Evolutionary conservation across 2,329 filamentous ascomycete genomes (phyloP).

Genomic region (Chalaropsis thielavioides): DNA sequence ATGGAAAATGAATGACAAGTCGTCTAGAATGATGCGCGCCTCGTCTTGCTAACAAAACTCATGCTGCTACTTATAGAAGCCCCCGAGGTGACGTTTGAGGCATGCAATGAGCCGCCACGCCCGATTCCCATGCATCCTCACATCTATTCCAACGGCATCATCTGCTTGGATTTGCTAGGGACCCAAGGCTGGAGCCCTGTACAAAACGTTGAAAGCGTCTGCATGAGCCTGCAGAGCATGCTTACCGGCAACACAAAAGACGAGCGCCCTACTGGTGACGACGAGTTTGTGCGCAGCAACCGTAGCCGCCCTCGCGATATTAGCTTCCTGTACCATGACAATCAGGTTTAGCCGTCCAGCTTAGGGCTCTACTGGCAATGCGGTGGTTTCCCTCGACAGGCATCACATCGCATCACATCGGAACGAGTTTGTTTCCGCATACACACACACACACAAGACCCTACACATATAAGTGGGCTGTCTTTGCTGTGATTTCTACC

Average conservation of each 20-base stretch:
- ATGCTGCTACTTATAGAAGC: slow-evolving; percentile 46
- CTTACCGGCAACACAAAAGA: slow-evolving; percentile 86
- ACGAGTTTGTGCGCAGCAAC: slow-evolving; percentile 74
- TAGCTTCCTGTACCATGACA: slow-evolving; percentile 87
- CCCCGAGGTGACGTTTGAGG: slow-evolving; percentile 81
- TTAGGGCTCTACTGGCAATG: background rate
- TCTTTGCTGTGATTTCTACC: background rate
- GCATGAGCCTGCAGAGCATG: slow-evolving; percentile 97
- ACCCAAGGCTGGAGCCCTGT: slow-evolving; percentile 87
- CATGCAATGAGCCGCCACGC: slow-evolving; percentile 37
- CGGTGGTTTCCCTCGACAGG: background rate
- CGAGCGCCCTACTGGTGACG: slow-evolving; percentile 79
- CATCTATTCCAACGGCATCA: slow-evolving; percentile 97
- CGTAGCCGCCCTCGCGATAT: slow-evolving; percentile 72
- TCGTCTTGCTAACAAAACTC: background rate
- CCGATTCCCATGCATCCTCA: slow-evolving; percentile 90
- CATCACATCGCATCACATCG: too few relatives aligned
- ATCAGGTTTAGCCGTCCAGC: slow-evolving; percentile 43
- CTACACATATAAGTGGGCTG: background rate
- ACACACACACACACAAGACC: background rate
- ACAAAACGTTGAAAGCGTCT: slow-evolving; percentile 91
- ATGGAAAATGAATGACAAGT: background rate
- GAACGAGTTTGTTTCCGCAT: too few relatives aligned
- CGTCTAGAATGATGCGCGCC: background rate
- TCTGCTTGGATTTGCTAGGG: slow-evolving; percentile 86